These are phyloP conservation scores for Syzygium aromaticum DNA, from an alignment of 345 rosid species.

Conservation along the genomic window DNA sequence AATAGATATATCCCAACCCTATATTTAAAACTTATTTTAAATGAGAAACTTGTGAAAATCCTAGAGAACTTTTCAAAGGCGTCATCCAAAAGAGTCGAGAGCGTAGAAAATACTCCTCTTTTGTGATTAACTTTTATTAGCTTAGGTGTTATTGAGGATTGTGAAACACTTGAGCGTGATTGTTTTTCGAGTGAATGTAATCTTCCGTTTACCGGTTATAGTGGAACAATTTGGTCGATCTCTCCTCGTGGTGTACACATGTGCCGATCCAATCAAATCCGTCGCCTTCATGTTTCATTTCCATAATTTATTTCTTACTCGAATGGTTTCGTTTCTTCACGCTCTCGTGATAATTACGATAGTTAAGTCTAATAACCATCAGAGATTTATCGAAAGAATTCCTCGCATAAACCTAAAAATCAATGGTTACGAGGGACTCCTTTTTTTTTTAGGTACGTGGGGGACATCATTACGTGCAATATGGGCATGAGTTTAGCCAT, in stretches of 20 bases:
- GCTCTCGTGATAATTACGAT: background rate
- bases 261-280: background rate
- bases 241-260: fast-evolving
- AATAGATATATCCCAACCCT: background rate
- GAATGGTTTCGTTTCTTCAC: background rate
- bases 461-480: background rate
- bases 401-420: background rate
- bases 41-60: background rate
- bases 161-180: fast-evolving
- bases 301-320: background rate
- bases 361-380: background rate
- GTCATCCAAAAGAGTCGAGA: background rate
- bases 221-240: background rate
- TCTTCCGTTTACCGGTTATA: background rate
- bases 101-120: background rate
- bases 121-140: background rate
- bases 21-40: background rate
- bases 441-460: background rate
- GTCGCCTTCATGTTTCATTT: background rate
- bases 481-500: background rate
- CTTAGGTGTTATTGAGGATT: fast-evolving
- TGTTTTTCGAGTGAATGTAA: background rate
- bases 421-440: background rate
- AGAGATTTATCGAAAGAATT: background rate
- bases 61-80: background rate